These are phyloP conservation scores for Colletotrichum zoysiae DNA, from an alignment of 2,329 filamentous ascomycete genomes.

Conservation along the genomic window DNA sequence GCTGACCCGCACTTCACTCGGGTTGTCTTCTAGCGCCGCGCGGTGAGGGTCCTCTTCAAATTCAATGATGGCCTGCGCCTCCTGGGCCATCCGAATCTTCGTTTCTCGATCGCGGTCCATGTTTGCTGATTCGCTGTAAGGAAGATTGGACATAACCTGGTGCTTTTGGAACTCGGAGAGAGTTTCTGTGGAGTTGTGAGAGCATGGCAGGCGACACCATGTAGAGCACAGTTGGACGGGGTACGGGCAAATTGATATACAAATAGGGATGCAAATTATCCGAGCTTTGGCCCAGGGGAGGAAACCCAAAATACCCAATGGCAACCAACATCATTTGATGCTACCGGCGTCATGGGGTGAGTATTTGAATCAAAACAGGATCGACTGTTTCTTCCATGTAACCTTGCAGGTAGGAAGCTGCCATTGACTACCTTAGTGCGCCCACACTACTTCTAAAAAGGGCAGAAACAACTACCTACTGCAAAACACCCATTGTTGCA, in stretches of 20 bases:
- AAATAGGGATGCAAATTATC: constrained; percentile 6
- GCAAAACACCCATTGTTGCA: constrained; percentile 37
- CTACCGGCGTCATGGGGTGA: constrained; percentile 12
- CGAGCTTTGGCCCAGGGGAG: constrained; percentile 11
- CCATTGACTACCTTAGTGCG: constrained; percentile 1
- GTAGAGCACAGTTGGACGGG: constrained; percentile 1
- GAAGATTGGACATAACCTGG: neutral
- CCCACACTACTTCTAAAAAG: constrained; percentile 3
- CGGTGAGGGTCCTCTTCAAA: constrained; percentile 42
- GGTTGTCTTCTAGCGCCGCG: constrained; percentile 40
- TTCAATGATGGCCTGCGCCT: constrained; percentile 35
- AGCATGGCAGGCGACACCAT: neutral
- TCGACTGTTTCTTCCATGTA: constrained; percentile 11
- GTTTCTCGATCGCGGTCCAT: constrained; percentile 31
- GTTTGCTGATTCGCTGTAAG: constrained; percentile 26
- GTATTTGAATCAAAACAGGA: neutral
- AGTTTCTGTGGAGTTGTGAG: neutral
- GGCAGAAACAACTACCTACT: constrained; percentile 23
- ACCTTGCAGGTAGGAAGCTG: constrained; percentile 25
- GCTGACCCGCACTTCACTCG: constrained; percentile 30
- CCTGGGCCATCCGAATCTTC: constrained; percentile 46
- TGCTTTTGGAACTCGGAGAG: neutral
- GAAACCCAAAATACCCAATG: constrained; percentile 13
- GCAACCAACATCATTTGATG: constrained; percentile 1
- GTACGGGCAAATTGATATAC: constrained; percentile 24